A percentile compares a stretch with the other conserved stretches of the same genome.
phyloP scores from a whole-genome alignment of 495 filamentous ascomycete genomes.

The Penicillium nucicola region DNA sequence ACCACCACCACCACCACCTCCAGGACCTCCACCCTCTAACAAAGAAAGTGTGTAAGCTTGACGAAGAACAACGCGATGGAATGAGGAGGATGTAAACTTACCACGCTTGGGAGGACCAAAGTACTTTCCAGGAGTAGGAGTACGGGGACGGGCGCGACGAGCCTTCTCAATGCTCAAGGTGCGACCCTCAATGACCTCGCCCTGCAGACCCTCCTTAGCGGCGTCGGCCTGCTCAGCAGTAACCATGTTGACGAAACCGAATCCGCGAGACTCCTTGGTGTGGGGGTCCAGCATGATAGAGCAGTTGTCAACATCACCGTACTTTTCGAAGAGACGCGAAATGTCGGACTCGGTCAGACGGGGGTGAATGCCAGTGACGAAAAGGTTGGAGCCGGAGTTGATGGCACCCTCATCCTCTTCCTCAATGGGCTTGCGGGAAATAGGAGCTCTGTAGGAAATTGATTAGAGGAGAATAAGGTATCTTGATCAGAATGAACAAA shows the following conservation, averaged over 20 bases:
- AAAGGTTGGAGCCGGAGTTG: conserved; percentile 96
- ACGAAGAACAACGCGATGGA: conserved; percentile 4
- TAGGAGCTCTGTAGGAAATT: background rate
- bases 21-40: conserved; percentile 52
- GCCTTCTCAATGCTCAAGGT: conserved; percentile 99
- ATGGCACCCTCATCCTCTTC: conserved; percentile 73
- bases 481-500: conserved; percentile 44
- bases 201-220: conserved; percentile 93
- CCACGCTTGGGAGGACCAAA: conserved; percentile 98
- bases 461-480: background rate
- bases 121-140: conserved; percentile 97
- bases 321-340: conserved; percentile 94
- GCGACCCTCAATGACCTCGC: conserved; percentile 91
- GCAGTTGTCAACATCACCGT: conserved; percentile 96
- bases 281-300: conserved; percentile 99
- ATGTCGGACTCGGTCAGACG: conserved; percentile 89
- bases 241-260: conserved; percentile 99
- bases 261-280: conserved; percentile 96
- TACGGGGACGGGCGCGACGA: conserved; percentile 87
- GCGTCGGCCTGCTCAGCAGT: conserved; percentile 91
- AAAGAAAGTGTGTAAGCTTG: conserved; percentile 17
- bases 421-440: conserved; percentile 34
- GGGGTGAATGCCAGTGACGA: conserved; percentile 97
- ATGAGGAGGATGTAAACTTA: conserved; percentile 41
- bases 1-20: conserved; percentile 40